Evolutionary conservation across 805 yeast genomes (phyloP), one percentile per base, ranked within the genome.

Genomic region (Kodamaea kaohsiungensis): DNA sequence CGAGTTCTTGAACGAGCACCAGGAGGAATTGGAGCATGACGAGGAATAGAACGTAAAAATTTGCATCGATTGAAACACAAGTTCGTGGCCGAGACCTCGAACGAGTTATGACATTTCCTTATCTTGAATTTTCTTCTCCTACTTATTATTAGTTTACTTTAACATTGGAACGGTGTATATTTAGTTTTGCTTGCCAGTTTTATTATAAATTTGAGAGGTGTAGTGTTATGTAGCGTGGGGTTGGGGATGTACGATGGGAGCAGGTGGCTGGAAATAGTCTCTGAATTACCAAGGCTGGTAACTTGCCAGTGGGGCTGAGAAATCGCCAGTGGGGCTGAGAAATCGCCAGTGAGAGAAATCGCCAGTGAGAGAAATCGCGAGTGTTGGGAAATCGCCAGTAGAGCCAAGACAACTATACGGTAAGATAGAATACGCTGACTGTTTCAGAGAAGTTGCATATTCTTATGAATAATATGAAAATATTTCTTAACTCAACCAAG

Each of bases 1-100:
- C 52, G 69, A 64, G 49, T 60, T 61, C 48, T 51, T 60, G 57
- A 55, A 54, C 58, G 69, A 65, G 46, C 63, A 60, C 30, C 59
- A 57, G 22, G 57, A 54, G 25, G 48, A 43, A 7, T 27, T 37
- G 25, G 43, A 37, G 16, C 39, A 30, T 16, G 46, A 46, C 10
- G 48, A 51, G 50, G 50, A 48, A 30, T 48, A 48, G 37, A 40
- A 17, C 45, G 3, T 16, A 40, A 40, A 40, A 40, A 40, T 40
- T 40, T 40, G 45, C 45, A 40, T 40, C 45, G 45, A 40, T 40
- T 40, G 19, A 40, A 40, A 5, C 45, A 13, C 10, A 30, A 30
- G 35, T 12, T 30, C 35, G 10, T 5, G 45, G 22, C 25, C 45
- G 17, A 16, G 45, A 40, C 19, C 25, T 40, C 45, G 45, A 40